phyloP scores from a whole-genome alignment of 2,329 filamentous ascomycete genomes.

The Penicillium thymicola region DNA sequence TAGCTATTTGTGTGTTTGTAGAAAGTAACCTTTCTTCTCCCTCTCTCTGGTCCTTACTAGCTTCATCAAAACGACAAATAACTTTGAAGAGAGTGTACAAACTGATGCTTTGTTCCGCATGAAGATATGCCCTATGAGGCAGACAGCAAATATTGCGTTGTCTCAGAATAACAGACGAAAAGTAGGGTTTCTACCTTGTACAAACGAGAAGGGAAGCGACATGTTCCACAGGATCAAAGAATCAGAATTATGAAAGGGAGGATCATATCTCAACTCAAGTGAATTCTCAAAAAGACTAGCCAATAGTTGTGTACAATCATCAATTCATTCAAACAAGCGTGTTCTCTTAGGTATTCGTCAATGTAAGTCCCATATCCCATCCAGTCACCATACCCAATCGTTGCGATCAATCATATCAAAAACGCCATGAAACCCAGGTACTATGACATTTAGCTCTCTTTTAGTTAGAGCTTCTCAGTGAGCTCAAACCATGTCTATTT shows the following conservation, averaged over 20 bases:
- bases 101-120: neutral
- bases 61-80: too few relatives aligned
- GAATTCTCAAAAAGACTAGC: neutral
- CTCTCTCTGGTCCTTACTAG: too few relatives aligned
- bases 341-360: constrained; percentile 13
- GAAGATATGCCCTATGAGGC: neutral
- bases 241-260: neutral
- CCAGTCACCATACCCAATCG: neutral
- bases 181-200: neutral
- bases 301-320: constrained; percentile 15
- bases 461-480: neutral
- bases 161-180: neutral
- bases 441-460: neutral
- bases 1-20: too few relatives aligned
- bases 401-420: constrained; percentile 8
- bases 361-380: constrained; percentile 12
- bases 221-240: neutral
- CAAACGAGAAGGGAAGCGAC: neutral
- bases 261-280: neutral
- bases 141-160: neutral
- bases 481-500: constrained; percentile 36
- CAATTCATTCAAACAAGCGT: constrained; percentile 21
- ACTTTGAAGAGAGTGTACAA: too few relatives aligned
- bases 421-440: constrained; percentile 10
- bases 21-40: too few relatives aligned